Conservation (phyloP, 495 filamentous ascomycete genomes). For the Aspergillus saccharolyticus region DNA sequence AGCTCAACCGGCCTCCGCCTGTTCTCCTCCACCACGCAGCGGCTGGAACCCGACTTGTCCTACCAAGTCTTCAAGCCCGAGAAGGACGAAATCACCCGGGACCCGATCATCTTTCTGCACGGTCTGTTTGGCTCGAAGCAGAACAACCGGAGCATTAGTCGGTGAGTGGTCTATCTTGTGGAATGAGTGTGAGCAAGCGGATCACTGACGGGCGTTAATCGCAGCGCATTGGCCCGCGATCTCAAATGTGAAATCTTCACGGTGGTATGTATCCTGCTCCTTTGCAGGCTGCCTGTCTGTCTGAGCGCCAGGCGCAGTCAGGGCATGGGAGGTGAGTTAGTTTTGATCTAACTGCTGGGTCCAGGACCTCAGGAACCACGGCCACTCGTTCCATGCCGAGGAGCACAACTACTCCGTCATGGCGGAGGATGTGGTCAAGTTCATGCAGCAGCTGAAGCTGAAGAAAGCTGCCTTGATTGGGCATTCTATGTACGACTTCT, state of each 20-base stretch:
- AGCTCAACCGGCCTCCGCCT: slow-evolving; percentile 20
- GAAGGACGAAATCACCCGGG: slow-evolving; percentile 29
- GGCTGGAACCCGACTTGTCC: slow-evolving; percentile 29
- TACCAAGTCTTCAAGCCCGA: slow-evolving; percentile 42
- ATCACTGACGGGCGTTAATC: slow-evolving; percentile 13
- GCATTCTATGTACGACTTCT: slow-evolving; percentile 77
- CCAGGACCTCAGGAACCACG: slow-evolving; percentile 93
- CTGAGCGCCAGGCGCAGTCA: no score
- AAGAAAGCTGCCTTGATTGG: slow-evolving; percentile 73
- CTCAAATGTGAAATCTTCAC: slow-evolving; percentile 77
- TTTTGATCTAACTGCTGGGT: neutral
- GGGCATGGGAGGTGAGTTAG: no score
- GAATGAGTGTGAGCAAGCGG: neutral
- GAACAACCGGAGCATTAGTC: slow-evolving; percentile 94
- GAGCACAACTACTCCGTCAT: slow-evolving; percentile 80
- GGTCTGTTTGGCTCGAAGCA: slow-evolving; percentile 94
- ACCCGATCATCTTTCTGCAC: slow-evolving; percentile 84
- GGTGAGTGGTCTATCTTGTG: slow-evolving; percentile 54
- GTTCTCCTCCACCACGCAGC: slow-evolving; percentile 35
- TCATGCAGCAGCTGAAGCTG: slow-evolving; percentile 70
- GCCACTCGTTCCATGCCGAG: slow-evolving; percentile 73
- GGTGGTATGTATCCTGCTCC: slow-evolving; percentile 50
- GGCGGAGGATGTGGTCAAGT: slow-evolving; percentile 79
- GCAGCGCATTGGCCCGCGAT: slow-evolving; percentile 75
- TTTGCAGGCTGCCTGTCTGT: no score